These are phyloP conservation scores for Penicillium silybi DNA, from an alignment of 495 filamentous ascomycete species.

Conservation along the genomic window DNA sequence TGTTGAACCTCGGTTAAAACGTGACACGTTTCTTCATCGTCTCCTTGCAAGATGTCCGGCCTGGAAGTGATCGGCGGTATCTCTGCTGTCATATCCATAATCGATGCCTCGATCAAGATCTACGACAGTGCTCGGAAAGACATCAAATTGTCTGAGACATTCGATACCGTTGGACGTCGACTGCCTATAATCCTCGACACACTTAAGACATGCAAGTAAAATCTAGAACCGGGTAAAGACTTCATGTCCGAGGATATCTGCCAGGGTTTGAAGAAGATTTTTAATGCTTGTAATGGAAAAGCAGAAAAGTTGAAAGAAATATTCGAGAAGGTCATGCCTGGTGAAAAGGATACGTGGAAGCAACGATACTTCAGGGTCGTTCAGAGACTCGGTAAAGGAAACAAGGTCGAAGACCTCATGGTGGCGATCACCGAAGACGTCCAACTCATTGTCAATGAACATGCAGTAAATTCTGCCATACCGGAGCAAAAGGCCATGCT, in stretches of 20 bases:
- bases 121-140: not conserved
- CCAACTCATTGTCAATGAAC: constrained; percentile 13
- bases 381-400: constrained; percentile 10
- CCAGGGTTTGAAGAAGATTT: constrained; percentile 1
- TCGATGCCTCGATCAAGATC: constrained; percentile 2
- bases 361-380: constrained; percentile 8
- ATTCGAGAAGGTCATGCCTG: constrained; percentile 4
- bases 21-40: too few relatives aligned
- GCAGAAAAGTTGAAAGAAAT: not conserved
- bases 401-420: constrained; percentile 17
- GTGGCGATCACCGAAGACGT: constrained; percentile 5
- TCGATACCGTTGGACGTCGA: not conserved
- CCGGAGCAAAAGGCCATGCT: too few relatives aligned
- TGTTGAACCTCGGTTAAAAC: too few relatives aligned
- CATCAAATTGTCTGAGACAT: constrained; percentile 1
- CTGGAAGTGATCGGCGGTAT: constrained; percentile 1
- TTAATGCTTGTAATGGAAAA: constrained; percentile 2
- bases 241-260: not conserved
- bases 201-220: constrained; percentile 1
- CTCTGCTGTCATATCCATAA: not conserved
- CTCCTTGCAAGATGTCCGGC: not conserved
- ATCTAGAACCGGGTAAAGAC: not conserved
- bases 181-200: constrained; percentile 6
- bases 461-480: too few relatives aligned
- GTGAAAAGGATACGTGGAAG: constrained; percentile 2